A percentile compares a stretch with the other conserved stretches of the same genome.
These are phyloP conservation scores for Drechslera avenae DNA, from an alignment of 2,329 filamentous ascomycete genomes.

Conservation along the genomic window DNA sequence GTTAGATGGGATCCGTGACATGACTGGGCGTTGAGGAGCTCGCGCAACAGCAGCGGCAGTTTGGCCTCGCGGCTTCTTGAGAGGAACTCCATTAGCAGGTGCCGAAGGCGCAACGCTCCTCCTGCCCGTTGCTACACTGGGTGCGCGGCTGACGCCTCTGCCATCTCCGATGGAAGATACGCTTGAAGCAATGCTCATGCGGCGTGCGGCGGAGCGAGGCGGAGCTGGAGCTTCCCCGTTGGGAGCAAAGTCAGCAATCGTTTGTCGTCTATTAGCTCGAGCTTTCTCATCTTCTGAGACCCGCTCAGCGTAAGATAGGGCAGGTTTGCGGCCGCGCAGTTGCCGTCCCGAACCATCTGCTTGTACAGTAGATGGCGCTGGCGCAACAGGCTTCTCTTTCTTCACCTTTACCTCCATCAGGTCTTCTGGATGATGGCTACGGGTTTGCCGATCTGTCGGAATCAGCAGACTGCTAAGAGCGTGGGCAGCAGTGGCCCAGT, in stretches of 20 bases:
- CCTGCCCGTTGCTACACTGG: slow-evolving; percentile 49
- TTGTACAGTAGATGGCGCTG: slow-evolving; percentile 39
- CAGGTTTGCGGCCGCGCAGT: slow-evolving; percentile 70
- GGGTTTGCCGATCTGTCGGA: slow-evolving; percentile 73
- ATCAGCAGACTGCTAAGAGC: slow-evolving; percentile 84
- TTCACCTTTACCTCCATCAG: slow-evolving; percentile 65
- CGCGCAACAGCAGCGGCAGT: slow-evolving; percentile 44
- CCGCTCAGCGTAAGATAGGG: slow-evolving; percentile 58
- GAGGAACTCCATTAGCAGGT: slow-evolving; percentile 50
- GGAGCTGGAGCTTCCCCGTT: slow-evolving; percentile 27
- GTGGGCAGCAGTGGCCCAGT: slow-evolving; percentile 83
- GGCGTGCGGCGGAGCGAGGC: slow-evolving; percentile 40
- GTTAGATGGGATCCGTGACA: slow-evolving; percentile 50
- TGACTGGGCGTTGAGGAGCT: slow-evolving; percentile 45
- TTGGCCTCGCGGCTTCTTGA: slow-evolving; percentile 65
- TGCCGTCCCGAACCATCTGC: slow-evolving; percentile 63
- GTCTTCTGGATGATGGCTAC: slow-evolving; percentile 78
- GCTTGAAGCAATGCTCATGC: slow-evolving; percentile 54
- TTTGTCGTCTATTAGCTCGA: slow-evolving; percentile 43
- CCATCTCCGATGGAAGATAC: slow-evolving; percentile 47
- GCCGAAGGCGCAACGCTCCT: slow-evolving; percentile 30
- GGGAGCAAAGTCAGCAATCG: slow-evolving; percentile 47
- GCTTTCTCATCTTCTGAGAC: slow-evolving; percentile 50
- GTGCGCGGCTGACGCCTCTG: slow-evolving; percentile 40
- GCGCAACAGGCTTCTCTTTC: slow-evolving; percentile 57